Evolutionary conservation across 257 asterid genomes (phyloP), one percentile per base, ranked within the genome.

Genomic region (Nicotiana knightiana): DNA sequence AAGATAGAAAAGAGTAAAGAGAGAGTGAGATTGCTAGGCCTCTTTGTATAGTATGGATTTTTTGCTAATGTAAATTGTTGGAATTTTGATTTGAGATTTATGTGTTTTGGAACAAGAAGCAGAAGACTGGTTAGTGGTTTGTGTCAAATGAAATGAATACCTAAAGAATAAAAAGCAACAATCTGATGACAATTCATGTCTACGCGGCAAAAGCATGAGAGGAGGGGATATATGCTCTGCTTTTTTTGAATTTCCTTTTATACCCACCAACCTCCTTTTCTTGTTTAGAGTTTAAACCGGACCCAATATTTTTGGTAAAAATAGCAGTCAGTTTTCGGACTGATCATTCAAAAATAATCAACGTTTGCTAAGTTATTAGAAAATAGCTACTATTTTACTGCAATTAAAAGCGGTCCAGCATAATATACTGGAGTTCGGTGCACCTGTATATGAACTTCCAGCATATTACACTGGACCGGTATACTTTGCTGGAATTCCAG

Each of bases 141-240:
- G 12, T 21, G 24, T 71, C 78, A 71, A 28, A 28, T 28, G 30
- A 21, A 21, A 28, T 28, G 30, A 28, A 71, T 71, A 46, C 78
- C 79, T 71, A 46, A 71, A 71, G 61, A 71, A 13, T 6, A 13
- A 39, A 58, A 5, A 24, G 18, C 30, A 48, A 48, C 16, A 0
- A 35, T 48, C 28, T 73, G 62, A 46, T 46, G 79, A 26, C 61
- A 73, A 26, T 48, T 73, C 63, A 59, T 59, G 9, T 10, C 8
- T 55, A 81, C 81, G 85, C 85, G 85, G 85, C 85, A 81, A 67
- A 76, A 21, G 79, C 75, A 77, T n/a, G 64, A 76, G 77, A 5
- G 2, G 9, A 15, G 6, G 18, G 33, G 1, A 73, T 73, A 73
- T 73, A 73, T 73, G 63, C 68, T 26, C 9, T 21, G 32, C 66